phyloP scores from a whole-genome alignment of 768 basidiomycete species.

The Podaxis sp. region DNA sequence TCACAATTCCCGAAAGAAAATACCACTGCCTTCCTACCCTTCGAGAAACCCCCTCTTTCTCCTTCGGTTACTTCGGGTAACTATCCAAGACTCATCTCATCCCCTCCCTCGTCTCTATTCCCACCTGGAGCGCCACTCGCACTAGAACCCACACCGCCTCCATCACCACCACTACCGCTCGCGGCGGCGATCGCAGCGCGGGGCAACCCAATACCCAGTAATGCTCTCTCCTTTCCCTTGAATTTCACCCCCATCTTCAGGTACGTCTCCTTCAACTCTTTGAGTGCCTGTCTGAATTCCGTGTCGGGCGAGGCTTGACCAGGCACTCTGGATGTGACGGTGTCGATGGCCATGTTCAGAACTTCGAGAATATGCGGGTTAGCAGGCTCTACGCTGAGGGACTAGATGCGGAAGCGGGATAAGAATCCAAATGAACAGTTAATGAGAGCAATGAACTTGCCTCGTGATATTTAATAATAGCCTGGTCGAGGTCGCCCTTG shows the following conservation, averaged over 20 bases:
- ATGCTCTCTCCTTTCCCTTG: constrained; percentile 14
- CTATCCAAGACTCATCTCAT: constrained; percentile 15
- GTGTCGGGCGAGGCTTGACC: background rate
- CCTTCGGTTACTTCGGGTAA: background rate
- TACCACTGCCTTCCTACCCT: background rate
- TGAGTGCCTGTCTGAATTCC: constrained; percentile 11
- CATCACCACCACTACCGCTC: background rate
- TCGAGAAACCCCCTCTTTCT: background rate
- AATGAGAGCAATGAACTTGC: constrained; percentile 39
- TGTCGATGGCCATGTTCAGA: constrained; percentile 77
- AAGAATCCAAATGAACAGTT: background rate
- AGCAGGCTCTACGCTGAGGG: constrained; percentile 79
- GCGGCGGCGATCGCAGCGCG: background rate
- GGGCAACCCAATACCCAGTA: constrained; percentile 11
- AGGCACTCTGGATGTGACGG: constrained; percentile 22
- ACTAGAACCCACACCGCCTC: background rate
- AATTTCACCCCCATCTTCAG: constrained; percentile 2
- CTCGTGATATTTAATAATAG: constrained; percentile 92
- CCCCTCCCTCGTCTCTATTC: constrained; percentile 6
- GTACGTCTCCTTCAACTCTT: constrained; percentile 13
- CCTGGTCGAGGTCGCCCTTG: constrained; percentile 67
- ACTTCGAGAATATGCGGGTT: constrained; percentile 81
- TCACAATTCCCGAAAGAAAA: background rate
- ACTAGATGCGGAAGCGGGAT: constrained; percentile 36
- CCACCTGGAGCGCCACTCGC: background rate